Base-by-base conservation (phyloP, 768 basidiomycete species). In the Lentinus tigrinus region DNA sequence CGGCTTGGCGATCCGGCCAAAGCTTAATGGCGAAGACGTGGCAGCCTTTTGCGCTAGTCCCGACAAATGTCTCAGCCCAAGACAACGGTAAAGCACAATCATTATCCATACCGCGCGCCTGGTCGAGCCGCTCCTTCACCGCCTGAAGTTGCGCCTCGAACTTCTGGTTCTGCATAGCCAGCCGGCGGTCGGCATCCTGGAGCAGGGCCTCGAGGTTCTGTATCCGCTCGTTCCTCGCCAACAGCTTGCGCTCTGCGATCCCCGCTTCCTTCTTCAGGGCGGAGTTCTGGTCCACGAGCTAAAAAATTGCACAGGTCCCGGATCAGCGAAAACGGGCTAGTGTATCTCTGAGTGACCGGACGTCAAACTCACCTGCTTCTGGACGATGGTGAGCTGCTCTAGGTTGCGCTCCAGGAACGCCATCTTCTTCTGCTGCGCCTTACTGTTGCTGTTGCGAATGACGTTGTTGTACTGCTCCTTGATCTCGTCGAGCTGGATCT, bases 341-440 rank as follows among this genome's bases (percentile, higher is more conserved):
- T 44, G 48, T 26, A 52, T 40, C 37, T 24, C 23, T n/a, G 47
- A 34, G 19, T 17, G 24, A 43, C 46, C 36, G 42, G 19, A 26
- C 26, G 3, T 42, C 40, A 31, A n/a, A 68, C 79, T 51, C 61
- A 89, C 95, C 87, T 98, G 95, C 74, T 98, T 97, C 82, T 98
- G 97, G 21, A 98, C 95, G 52, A 93, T 75, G 26, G 95, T 96
- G 63, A 98, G 76, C 69, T 96, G 93, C 69, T 98, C 95, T 52
- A 99, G 77, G 69, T 98, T 99, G 52, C 96, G 89, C 70, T 98
- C 95, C 54, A 99, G 75, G 83, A 98, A 97, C 13, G 94, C 92
- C 91, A 98, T 95, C 83, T 98, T 98, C 84, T 96, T 95, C 77
- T 96, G 93, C 66, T 99, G 97, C 7, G 96, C 93, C 73, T 96